These are phyloP conservation scores for Hapsidospora chrysogenum DNA, from an alignment of 495 filamentous ascomycete genomes.

Conservation along the genomic window DNA sequence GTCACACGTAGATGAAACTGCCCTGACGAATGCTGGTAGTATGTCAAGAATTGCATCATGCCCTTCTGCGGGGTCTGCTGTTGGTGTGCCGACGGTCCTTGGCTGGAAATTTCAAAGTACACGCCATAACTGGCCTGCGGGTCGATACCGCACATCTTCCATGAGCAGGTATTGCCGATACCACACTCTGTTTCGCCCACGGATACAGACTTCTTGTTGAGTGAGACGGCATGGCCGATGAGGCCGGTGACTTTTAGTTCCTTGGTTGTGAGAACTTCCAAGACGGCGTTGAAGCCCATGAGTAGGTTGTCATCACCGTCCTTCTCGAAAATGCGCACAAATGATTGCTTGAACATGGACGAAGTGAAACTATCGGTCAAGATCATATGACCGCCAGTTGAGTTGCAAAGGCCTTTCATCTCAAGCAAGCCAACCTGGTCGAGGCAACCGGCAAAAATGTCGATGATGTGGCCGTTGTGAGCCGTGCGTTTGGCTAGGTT, in stretches of 20 bases:
- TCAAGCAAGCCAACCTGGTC: constrained; percentile 96
- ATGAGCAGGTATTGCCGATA: constrained; percentile 96
- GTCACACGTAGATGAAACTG: constrained; percentile 94
- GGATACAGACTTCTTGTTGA: constrained; percentile 95
- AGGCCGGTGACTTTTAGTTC: constrained; percentile 97
- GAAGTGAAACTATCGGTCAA: constrained; percentile 97
- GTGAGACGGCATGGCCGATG: constrained; percentile 88
- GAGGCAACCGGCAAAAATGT: constrained; percentile 95
- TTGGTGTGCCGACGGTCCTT: constrained; percentile 74
- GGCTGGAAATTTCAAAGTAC: constrained; percentile 95
- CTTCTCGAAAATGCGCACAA: constrained; percentile 93
- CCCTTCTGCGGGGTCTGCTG: constrained; percentile 80
- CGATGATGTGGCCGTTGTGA: constrained; percentile 93
- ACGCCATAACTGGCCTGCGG: constrained; percentile 85
- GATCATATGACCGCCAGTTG: constrained; percentile 95
- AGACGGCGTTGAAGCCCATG: constrained; percentile 96
- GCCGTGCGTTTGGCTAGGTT: constrained; percentile 88
- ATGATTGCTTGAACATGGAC: constrained; percentile 99
- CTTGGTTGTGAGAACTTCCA: constrained; percentile 95
- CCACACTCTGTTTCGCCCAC: constrained; percentile 98
- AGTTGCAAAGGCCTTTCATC: constrained; percentile 97
- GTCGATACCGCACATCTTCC: constrained; percentile 99
- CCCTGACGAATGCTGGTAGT: constrained; percentile 95
- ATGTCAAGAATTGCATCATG: constrained; percentile 97
- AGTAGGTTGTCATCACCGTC: constrained; percentile 84